These are phyloP conservation scores for Fusarium sterilihyphosum DNA, from an alignment of 2,329 filamentous ascomycete species.

Conservation along the genomic window DNA sequence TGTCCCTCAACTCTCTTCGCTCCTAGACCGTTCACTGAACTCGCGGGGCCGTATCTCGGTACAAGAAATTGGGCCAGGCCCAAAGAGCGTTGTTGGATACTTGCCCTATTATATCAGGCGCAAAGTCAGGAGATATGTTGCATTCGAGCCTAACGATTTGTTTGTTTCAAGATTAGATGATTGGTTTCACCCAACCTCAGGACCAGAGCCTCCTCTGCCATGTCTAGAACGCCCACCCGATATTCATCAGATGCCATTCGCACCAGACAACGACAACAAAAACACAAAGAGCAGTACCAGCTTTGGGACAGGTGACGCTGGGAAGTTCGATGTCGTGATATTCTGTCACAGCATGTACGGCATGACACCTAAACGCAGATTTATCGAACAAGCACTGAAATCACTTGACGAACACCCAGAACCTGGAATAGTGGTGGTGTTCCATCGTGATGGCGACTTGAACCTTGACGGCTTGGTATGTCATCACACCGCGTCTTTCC, in stretches of 20 bases:
- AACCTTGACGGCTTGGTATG: slow-evolving; percentile 59
- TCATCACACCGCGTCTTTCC: slow-evolving; percentile 58
- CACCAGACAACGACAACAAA: neutral
- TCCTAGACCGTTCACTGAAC: neutral
- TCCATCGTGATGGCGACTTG: slow-evolving; percentile 60
- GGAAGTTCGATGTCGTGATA: slow-evolving; percentile 64
- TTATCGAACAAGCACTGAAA: slow-evolving; percentile 58
- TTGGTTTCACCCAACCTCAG: slow-evolving; percentile 48
- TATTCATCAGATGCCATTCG: slow-evolving; percentile 55
- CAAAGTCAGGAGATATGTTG: slow-evolving; percentile 61
- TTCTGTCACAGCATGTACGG: slow-evolving; percentile 74
- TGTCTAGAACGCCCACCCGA: slow-evolving; percentile 51
- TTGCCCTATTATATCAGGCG: slow-evolving; percentile 55
- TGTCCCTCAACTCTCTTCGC: neutral
- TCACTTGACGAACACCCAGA: slow-evolving; percentile 55
- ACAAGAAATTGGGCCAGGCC: slow-evolving; percentile 70
- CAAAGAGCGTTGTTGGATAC: slow-evolving; percentile 61
- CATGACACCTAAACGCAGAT: slow-evolving; percentile 59
- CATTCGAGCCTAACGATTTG: slow-evolving; percentile 63
- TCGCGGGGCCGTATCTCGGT: slow-evolving; percentile 56
- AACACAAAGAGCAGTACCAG: slow-evolving; percentile 39
- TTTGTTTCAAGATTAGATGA: slow-evolving; percentile 58
- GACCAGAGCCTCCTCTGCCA: slow-evolving; percentile 49
- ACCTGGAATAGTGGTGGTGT: slow-evolving; percentile 59
- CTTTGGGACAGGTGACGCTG: slow-evolving; percentile 15